phyloP scores from a whole-genome alignment of 805 yeast species.

The Martiniozyma abietophila region DNA sequence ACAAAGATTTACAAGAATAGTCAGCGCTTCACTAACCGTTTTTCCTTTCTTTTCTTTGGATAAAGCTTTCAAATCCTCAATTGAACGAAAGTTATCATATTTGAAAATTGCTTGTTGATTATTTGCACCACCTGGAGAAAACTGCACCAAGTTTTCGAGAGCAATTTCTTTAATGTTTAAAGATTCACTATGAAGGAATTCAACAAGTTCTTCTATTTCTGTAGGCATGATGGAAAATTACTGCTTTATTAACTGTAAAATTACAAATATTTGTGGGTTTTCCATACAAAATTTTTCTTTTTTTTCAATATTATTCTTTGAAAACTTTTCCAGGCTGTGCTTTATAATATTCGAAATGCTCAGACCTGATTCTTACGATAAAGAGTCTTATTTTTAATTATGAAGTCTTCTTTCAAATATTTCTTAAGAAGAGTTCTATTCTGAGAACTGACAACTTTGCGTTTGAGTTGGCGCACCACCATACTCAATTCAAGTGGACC shows the following conservation, averaged over 20 bases:
- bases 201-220: constrained; percentile 41
- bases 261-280: too few species aligned
- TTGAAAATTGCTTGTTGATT: constrained; percentile 57
- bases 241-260: too few species aligned
- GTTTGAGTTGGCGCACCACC: constrained; percentile 50
- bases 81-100: constrained; percentile 59
- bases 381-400: constrained; percentile 26
- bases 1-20: constrained; percentile 76
- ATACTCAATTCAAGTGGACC: constrained; percentile 46
- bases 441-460: constrained; percentile 53
- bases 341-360: too few species aligned
- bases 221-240: constrained; percentile 14
- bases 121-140: constrained; percentile 52
- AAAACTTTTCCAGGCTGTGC: too few species aligned
- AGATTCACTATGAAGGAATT: constrained; percentile 73
- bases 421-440: constrained; percentile 49
- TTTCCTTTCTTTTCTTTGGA: constrained; percentile 45
- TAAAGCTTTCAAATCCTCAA: constrained; percentile 59
- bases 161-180: constrained; percentile 78
- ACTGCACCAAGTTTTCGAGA: constrained; percentile 73
- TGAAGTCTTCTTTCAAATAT: constrained; percentile 22
- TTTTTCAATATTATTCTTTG: too few species aligned
- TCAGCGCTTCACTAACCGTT: constrained; percentile 56
- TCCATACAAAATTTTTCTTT: too few species aligned
- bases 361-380: constrained; percentile 12